Conservation (phyloP, 352 stramenopile species). For the Blastocystis sp. region DNA sequence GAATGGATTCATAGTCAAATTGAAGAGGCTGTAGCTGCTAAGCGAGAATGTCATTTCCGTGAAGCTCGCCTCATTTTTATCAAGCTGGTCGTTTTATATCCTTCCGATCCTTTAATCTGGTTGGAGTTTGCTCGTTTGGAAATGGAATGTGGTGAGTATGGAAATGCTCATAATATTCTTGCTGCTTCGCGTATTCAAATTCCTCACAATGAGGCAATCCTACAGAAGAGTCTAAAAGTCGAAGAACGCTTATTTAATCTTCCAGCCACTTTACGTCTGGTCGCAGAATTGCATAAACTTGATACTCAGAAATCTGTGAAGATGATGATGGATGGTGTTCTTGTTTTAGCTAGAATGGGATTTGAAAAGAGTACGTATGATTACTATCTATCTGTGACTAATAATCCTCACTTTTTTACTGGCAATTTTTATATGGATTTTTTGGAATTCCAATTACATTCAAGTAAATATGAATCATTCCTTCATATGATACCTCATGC, state of each 20-base stretch:
- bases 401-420: conserved; percentile 67
- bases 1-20: not conserved
- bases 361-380: conserved; percentile 72
- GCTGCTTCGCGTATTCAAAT: conserved; percentile 71
- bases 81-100: not conserved
- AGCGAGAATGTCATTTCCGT: not conserved
- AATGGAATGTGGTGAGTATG: conserved; percentile 75
- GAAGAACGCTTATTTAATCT: conserved; percentile 73
- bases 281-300: conserved; percentile 71
- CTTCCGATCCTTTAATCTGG: conserved; percentile 70
- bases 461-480: conserved; percentile 68
- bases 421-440: conserved; percentile 77
- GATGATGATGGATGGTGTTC: conserved; percentile 75
- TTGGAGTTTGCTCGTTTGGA: conserved; percentile 79
- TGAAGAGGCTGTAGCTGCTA: not conserved
- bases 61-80: not conserved
- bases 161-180: conserved; percentile 71
- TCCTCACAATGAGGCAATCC: conserved; percentile 70
- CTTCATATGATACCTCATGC: conserved; percentile 73
- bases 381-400: not conserved
- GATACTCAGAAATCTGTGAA: conserved; percentile 76
- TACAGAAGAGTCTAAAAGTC: conserved; percentile 73
- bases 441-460: conserved; percentile 70
- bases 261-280: conserved; percentile 67
- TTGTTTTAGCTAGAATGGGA: conserved; percentile 73